Conservation (phyloP, 2,329 filamentous ascomycete species). For the Diplodia intermedia region DNA sequence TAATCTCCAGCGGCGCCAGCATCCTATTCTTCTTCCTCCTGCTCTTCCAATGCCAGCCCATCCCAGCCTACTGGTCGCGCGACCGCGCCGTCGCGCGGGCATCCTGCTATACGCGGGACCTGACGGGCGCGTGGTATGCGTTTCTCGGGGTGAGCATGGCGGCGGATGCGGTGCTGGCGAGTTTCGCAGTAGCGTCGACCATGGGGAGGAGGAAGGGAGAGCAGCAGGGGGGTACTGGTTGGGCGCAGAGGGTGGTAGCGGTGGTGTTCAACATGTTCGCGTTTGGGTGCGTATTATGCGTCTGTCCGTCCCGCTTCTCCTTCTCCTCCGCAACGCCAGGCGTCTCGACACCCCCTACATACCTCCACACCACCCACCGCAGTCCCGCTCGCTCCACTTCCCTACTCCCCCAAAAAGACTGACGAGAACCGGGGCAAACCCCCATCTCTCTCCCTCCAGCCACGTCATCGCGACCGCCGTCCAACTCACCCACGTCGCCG, state of each 20-base stretch:
- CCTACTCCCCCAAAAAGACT: too few species aligned
- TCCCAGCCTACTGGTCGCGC: conserved; percentile 24
- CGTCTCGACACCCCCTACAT: background rate
- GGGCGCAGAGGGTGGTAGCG: background rate
- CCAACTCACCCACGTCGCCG: background rate
- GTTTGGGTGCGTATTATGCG: background rate
- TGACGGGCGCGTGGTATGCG: conserved; percentile 1
- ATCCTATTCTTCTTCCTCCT: conserved; percentile 23
- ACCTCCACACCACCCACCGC: too few species aligned
- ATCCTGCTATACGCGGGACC: background rate
- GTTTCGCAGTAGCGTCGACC: background rate
- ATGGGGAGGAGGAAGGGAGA: background rate
- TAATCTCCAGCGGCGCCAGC: background rate
- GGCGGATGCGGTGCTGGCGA: background rate
- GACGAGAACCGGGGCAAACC: too few species aligned
- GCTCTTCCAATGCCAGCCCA: conserved; percentile 23
- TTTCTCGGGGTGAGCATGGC: conserved; percentile 14
- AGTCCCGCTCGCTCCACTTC: too few species aligned
- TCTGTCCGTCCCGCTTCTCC: too few species aligned
- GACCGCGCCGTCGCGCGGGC: background rate
- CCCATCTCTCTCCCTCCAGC: background rate
- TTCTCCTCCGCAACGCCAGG: too few species aligned
- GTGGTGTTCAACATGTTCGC: background rate
- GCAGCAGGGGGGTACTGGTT: background rate
- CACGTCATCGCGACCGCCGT: background rate